Percentiles rank a stretch among this genome's conserved stretches.
Evolutionary conservation across 2,329 filamentous ascomycete genomes (phyloP).

Genomic region (Pezicula carpinea): DNA sequence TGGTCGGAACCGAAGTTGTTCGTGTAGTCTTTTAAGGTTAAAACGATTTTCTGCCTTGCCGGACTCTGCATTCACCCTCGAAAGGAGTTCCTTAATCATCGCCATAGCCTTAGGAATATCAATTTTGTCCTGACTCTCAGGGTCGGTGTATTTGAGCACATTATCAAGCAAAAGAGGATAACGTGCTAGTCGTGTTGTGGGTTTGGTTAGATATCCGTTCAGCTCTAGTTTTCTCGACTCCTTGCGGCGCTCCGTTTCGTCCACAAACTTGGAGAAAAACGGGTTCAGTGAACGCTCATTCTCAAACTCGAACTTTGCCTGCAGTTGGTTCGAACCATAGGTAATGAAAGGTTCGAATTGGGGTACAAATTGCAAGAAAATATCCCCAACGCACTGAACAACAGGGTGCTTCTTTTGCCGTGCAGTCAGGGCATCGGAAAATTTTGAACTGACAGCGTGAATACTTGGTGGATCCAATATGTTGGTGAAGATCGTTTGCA

Average conservation of each 20-base stretch:
- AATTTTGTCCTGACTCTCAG: conserved; percentile 82
- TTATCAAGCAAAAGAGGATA: conserved; percentile 91
- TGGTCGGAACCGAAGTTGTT: conserved; percentile 84
- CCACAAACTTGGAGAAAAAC: conserved; percentile 84
- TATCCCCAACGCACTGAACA: conserved; percentile 85
- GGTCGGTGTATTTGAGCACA: conserved; percentile 85
- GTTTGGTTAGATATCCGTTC: conserved; percentile 96
- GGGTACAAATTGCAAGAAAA: conserved; percentile 88
- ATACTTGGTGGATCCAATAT: conserved; percentile 80
- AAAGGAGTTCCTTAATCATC: conserved; percentile 82
- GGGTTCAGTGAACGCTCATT: conserved; percentile 86
- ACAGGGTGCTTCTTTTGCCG: conserved; percentile 88
- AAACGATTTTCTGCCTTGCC: conserved; percentile 98
- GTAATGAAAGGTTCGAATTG: conserved; percentile 94
- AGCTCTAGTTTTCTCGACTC: conserved; percentile 95
- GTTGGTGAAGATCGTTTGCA: conserved; percentile 92
- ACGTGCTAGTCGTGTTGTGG: conserved; percentile 87
- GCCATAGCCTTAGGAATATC: conserved; percentile 87
- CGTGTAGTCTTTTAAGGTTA: conserved; percentile 87
- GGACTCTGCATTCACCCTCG: conserved; percentile 87
- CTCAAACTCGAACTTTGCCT: conserved; percentile 97
- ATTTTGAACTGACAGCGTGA: conserved; percentile 81
- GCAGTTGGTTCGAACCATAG: conserved; percentile 92
- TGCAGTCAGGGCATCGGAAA: conserved; percentile 83
- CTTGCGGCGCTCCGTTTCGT: conserved; percentile 92